Evolutionary conservation across 495 filamentous ascomycete species (phyloP).

Genomic region (Delitschia confertaspora): DNA sequence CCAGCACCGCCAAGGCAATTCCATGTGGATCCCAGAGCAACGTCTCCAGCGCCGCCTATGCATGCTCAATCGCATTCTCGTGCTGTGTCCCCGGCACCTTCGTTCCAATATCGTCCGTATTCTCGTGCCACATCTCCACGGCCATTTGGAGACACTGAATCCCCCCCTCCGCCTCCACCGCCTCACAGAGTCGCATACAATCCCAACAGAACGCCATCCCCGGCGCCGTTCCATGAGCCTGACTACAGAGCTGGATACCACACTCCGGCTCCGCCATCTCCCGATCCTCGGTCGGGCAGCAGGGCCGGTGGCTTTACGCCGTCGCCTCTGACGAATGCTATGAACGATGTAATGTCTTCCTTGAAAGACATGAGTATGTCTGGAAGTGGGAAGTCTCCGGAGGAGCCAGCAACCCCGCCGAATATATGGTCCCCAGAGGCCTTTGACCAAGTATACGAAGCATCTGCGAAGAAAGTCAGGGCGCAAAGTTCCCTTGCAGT

Average conservation of each 20-base stretch:
- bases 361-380: slow-evolving; percentile 76
- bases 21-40: too few species aligned
- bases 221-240: slow-evolving; percentile 24
- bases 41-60: slow-evolving; percentile 5
- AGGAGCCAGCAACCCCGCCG: slow-evolving; percentile 41
- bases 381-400: slow-evolving; percentile 41
- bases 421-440: slow-evolving; percentile 90
- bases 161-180: slow-evolving; percentile 36
- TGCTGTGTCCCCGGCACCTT: slow-evolving; percentile 22
- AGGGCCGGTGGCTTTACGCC: slow-evolving; percentile 68
- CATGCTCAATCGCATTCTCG: slow-evolving; percentile 16
- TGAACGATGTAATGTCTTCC: slow-evolving; percentile 98
- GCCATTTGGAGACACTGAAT: slow-evolving; percentile 25
- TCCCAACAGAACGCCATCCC: slow-evolving; percentile 30
- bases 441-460: slow-evolving; percentile 54
- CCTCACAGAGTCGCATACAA: slow-evolving; percentile 37
- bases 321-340: slow-evolving; percentile 82
- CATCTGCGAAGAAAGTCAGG: slow-evolving; percentile 38
- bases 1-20: too few species aligned
- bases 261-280: slow-evolving; percentile 56
- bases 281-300: slow-evolving; percentile 28
- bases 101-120: slow-evolving; percentile 23
- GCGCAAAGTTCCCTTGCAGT: slow-evolving; percentile 69
- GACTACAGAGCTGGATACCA: slow-evolving; percentile 35
- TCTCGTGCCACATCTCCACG: slow-evolving; percentile 31